A percentile compares a stretch with the other conserved stretches of the same genome.
Conservation (phyloP, 1,139 yeast genomes). For the Blastobotrys niveus region DNA sequence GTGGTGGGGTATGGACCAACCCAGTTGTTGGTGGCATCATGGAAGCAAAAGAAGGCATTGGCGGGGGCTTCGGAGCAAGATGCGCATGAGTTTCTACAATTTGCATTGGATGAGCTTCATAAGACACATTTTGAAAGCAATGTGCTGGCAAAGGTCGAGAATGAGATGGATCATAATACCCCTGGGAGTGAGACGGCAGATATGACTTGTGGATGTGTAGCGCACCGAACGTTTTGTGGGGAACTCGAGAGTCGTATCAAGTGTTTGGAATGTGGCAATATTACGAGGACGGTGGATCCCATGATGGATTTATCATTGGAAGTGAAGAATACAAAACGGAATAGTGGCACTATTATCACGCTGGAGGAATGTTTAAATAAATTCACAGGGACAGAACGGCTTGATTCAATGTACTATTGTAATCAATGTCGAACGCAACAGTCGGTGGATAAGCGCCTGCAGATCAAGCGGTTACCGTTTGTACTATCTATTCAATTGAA, state of each 20-base stretch:
- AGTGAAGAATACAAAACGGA: slow-evolving; percentile 22
- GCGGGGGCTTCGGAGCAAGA: slow-evolving; percentile 97
- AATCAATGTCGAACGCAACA: slow-evolving; percentile 55
- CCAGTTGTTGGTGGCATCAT: slow-evolving; percentile 66
- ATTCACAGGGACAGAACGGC: slow-evolving; percentile 69
- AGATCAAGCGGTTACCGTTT: slow-evolving; percentile 63
- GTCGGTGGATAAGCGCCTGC: slow-evolving; percentile 65
- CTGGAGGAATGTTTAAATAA: slow-evolving; percentile 64
- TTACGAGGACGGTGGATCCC: slow-evolving; percentile 75
- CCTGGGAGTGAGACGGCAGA: slow-evolving; percentile 15
- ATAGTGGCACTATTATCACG: slow-evolving; percentile 13
- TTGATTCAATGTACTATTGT: slow-evolving; percentile 72
- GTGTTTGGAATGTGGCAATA: slow-evolving; percentile 62
- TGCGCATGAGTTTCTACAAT: slow-evolving; percentile 97
- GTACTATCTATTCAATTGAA: slow-evolving; percentile 81
- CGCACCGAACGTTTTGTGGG: slow-evolving; percentile 77
- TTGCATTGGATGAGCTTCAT: slow-evolving; percentile 78
- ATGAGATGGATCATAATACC: slow-evolving; percentile 8
- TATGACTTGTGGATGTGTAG: slow-evolving; percentile 60
- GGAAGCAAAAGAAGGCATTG: slow-evolving; percentile 74
- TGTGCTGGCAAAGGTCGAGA: slow-evolving; percentile 15
- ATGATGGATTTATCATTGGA: slow-evolving; percentile 85
- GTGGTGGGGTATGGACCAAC: slow-evolving; percentile 72
- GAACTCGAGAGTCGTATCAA: slow-evolving; percentile 65
- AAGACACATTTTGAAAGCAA: slow-evolving; percentile 24